Evolutionary conservation across 2,329 filamentous ascomycete species (phyloP), one percentile per base, ranked within the genome.

Genomic region (Thermothelomyces thermophilus): DNA sequence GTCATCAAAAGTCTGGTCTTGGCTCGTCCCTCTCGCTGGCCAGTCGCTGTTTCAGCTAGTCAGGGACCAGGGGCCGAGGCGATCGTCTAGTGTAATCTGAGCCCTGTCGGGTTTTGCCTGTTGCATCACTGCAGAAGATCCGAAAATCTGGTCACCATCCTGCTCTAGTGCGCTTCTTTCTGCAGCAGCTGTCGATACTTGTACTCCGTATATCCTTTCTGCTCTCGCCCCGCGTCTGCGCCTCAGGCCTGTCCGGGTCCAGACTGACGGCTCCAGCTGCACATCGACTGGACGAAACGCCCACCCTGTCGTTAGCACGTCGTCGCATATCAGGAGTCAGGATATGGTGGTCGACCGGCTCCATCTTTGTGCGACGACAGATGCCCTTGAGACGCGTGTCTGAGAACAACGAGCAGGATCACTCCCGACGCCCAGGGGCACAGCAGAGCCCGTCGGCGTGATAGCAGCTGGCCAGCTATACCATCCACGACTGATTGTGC

Each of bases 11-110:
- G 20, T 16, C 14, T n/a, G 46, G 51, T 24, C 56, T 57, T 58
- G 58, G 55, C 55, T 45, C 37, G 45, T 6, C 39, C 11, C 39
- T 20, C 13, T 40, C 22, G 7, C 46, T 48, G 53, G 44, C 56
- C 52, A 58, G 57, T 62, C 53, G 47, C 54, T 52, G 60, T 60
- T 62, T 62, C 60, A 62, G 51, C 56, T 55, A 48, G 44, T 45
- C 53, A 55, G 17, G 54, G 53, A 49, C 43, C 55, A 53, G 55
- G 58, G 47, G 52, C 37, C 39, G 40, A 45, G 56, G 54, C 43
- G 50, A 56, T 56, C 46, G 50, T 50, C 55, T 56, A n/a, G n/a
- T n/a, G n/a, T n/a, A 60, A 58, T 61, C 59, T 59, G 56, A 50
- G 53, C 50, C 41, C 41, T 48, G 52, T 44, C 41, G 39, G 52